Percentiles rank a stretch among this genome's conserved stretches.
Evolutionary conservation across 495 filamentous ascomycete species (phyloP).

Genomic region (Cercophora newfieldiana): DNA sequence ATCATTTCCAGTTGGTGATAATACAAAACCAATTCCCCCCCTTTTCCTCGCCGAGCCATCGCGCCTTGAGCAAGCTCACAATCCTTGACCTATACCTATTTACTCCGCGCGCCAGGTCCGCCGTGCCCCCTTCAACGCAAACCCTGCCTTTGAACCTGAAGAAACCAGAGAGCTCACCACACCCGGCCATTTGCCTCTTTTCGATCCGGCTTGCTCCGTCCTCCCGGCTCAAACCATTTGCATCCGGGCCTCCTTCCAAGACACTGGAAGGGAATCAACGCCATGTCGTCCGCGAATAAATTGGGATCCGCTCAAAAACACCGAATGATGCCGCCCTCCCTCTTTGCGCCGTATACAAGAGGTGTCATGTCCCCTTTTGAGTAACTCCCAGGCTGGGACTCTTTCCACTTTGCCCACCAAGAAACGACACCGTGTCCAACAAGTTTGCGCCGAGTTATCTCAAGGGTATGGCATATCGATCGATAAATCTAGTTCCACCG

Average conservation of each 20-base stretch:
- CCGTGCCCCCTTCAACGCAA: no score
- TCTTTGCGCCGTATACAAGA: neutral
- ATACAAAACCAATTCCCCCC: neutral
- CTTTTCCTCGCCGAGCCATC: neutral
- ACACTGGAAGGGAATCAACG: neutral
- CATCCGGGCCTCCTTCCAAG: neutral
- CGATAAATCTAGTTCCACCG: neutral
- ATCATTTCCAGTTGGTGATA: neutral
- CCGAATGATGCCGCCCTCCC: neutral
- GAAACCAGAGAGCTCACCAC: neutral
- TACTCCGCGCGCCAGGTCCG: neutral
- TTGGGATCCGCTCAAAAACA: neutral
- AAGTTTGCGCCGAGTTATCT: neutral
- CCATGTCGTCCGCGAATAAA: neutral
- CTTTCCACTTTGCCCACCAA: neutral
- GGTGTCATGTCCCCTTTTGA: neutral
- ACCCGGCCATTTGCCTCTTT: neutral
- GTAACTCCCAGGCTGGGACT: neutral
- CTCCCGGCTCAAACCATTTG: neutral
- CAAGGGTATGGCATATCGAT: neutral
- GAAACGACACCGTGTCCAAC: neutral
- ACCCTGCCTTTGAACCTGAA: no score
- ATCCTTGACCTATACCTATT: neutral
- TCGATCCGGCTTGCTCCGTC: neutral
- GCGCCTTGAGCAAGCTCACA: neutral